A percentile compares a stretch with the other conserved stretches of the same genome.
These are phyloP conservation scores for Tolypocladium amazonense DNA, from an alignment of 2,329 filamentous ascomycete species.

Conservation along the genomic window DNA sequence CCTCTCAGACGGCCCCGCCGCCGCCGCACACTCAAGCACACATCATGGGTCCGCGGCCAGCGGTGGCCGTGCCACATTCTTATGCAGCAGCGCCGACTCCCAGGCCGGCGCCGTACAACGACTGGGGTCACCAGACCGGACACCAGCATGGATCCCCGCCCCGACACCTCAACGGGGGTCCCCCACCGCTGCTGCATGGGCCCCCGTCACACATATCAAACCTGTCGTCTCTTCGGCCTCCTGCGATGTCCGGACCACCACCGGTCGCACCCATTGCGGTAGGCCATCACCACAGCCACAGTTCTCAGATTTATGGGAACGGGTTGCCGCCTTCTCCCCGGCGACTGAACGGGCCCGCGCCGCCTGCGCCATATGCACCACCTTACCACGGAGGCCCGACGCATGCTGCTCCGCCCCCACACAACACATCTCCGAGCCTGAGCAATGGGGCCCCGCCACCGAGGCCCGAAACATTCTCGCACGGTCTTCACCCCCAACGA, in stretches of 20 bases:
- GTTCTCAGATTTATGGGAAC: slow-evolving; percentile 24
- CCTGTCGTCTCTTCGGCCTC: slow-evolving; percentile 38
- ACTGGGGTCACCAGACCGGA: slow-evolving; percentile 38
- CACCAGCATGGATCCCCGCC: slow-evolving; percentile 37
- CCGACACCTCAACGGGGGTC: slow-evolving; percentile 39
- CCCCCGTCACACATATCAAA: slow-evolving; percentile 17
- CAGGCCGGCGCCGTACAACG: slow-evolving; percentile 19
- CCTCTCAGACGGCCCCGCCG: slow-evolving; percentile 2
- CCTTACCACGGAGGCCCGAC: slow-evolving; percentile 19
- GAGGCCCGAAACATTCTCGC: slow-evolving; percentile 24
- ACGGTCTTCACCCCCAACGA: slow-evolving; percentile 30
- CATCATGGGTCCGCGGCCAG: slow-evolving; percentile 15
- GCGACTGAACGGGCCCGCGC: slow-evolving; percentile 29
- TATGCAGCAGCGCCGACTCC: slow-evolving; percentile 16
- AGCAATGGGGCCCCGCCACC: slow-evolving; percentile 23
- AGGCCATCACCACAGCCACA: slow-evolving; percentile 26
- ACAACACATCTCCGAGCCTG: slow-evolving; percentile 18
- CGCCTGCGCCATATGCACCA: slow-evolving; percentile 29
- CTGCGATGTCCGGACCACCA: slow-evolving; percentile 31
- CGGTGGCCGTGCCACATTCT: slow-evolving; percentile 11
- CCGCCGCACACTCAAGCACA: slow-evolving; percentile 12
- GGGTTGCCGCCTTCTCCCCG: slow-evolving; percentile 39
- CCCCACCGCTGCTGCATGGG: slow-evolving; percentile 19
- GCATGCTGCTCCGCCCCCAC: slow-evolving; percentile 13
- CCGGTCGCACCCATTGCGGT: slow-evolving; percentile 29